Evolutionary conservation across 2,329 filamentous ascomycete genomes (phyloP).

Genomic region (Aspergillus proliferans): DNA sequence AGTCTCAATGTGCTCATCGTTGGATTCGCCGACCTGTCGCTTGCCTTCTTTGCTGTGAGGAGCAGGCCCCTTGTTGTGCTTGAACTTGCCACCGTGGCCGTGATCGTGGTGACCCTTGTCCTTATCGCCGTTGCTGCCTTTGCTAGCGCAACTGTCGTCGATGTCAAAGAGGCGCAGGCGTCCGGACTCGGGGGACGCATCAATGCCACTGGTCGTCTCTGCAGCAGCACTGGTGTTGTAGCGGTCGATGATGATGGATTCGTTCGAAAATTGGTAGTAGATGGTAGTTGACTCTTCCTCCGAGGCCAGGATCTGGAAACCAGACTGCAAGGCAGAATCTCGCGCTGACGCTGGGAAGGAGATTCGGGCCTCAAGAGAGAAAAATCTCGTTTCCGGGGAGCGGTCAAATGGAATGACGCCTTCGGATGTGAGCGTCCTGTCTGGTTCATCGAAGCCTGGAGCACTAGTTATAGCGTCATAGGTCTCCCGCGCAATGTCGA

Average conservation of each 20-base stretch:
- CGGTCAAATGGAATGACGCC: conserved; percentile 3
- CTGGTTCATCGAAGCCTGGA: not conserved
- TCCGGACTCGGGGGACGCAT: conserved; percentile 5
- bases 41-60: too few species aligned
- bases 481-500: conserved; percentile 13
- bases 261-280: conserved; percentile 17
- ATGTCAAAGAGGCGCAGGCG: conserved; percentile 13
- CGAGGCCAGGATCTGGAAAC: conserved; percentile 13
- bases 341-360: conserved; percentile 6
- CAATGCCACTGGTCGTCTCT: conserved; percentile 7
- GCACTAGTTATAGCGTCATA: conserved; percentile 6
- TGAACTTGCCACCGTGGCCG: too few species aligned
- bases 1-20: conserved; percentile 5
- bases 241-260: conserved; percentile 14
- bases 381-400: conserved; percentile 7
- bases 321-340: conserved; percentile 3
- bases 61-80: too few species aligned
- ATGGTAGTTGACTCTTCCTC: conserved; percentile 9
- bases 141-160: too few species aligned
- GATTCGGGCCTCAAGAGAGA: conserved; percentile 5
- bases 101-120: too few species aligned
- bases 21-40: too few species aligned
- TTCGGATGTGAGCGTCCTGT: not conserved
- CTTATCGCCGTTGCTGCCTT: not conserved
- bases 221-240: conserved; percentile 13